Evolutionary conservation across 192 early-diverging fungal genomes (phyloP).

Genomic region (Coemansia sp.): DNA sequence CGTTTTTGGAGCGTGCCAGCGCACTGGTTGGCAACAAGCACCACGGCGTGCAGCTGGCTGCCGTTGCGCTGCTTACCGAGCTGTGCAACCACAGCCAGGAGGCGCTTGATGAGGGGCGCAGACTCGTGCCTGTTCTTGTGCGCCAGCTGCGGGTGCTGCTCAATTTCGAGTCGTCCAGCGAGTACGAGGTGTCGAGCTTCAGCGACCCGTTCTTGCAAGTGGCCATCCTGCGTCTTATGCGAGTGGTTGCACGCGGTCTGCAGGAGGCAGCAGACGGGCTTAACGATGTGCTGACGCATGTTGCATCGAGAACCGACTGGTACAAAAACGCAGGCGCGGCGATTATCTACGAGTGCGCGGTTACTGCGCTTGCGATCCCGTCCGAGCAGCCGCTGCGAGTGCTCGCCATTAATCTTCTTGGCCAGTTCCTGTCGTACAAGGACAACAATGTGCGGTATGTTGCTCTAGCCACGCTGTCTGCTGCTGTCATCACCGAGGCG

Average conservation of each 20-base stretch:
- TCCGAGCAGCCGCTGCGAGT: slow-evolving; percentile 88
- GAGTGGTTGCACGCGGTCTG: slow-evolving; percentile 79
- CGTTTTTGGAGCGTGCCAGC: slow-evolving; percentile 74
- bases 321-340: slow-evolving; percentile 97
- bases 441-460: slow-evolving; percentile 99
- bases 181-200: slow-evolving; percentile 95
- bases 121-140: slow-evolving; percentile 81
- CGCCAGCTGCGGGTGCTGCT: slow-evolving; percentile 87
- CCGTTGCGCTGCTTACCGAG: slow-evolving; percentile 84
- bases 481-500: slow-evolving; percentile 84
- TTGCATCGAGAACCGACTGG: slow-evolving; percentile 93
- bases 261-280: slow-evolving; percentile 85
- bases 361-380: slow-evolving; percentile 95
- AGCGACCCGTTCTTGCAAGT: slow-evolving; percentile 99
- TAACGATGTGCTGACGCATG: slow-evolving; percentile 97
- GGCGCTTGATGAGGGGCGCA: slow-evolving; percentile 69
- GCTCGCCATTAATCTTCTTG: slow-evolving; percentile 96
- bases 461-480: slow-evolving; percentile 94
- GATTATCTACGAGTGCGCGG: slow-evolving; percentile 95
- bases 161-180: slow-evolving; percentile 82
- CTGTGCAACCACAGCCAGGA: slow-evolving; percentile 77
- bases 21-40: slow-evolving; percentile 86
- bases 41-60: slow-evolving; percentile 93
- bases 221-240: slow-evolving; percentile 84
- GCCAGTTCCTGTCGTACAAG: slow-evolving; percentile 89